phyloP scores from a whole-genome alignment of 306 rosid species.

The barrel medic (Medicago truncatula) region DNA sequence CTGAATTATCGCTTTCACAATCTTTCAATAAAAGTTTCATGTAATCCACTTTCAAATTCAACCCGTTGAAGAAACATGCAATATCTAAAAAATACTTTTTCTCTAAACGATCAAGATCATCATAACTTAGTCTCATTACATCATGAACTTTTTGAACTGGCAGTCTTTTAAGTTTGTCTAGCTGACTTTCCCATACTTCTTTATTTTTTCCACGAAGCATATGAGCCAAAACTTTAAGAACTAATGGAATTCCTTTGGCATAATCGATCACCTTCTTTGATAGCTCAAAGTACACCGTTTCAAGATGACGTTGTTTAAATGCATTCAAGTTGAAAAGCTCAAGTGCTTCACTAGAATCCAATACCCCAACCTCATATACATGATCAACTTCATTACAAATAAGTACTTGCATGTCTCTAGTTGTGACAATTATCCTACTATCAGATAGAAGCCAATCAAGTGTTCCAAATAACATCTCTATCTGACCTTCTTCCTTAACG shows the following conservation, averaged over 20 bases:
- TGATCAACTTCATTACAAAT: not conserved
- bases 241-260: constrained; percentile 16
- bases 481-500: not conserved
- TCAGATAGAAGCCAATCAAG: not conserved
- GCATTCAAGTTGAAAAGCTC: not conserved
- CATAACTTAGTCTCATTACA: too few relatives aligned
- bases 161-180: constrained; percentile 15
- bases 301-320: not conserved
- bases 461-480: constrained; percentile 21
- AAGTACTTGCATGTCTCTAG: not conserved
- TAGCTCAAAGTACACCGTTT: constrained; percentile 1
- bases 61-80: too few relatives aligned
- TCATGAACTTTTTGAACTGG: not conserved
- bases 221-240: constrained; percentile 20
- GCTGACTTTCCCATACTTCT: constrained; percentile 17
- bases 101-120: too few relatives aligned
- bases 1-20: not conserved
- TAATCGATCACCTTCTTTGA: constrained; percentile 12
- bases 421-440: not conserved
- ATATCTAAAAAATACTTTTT: too few relatives aligned
- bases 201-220: constrained; percentile 18
- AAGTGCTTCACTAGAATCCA: not conserved
- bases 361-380: not conserved
- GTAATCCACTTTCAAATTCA: too few relatives aligned
- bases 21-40: too few relatives aligned